Percentiles rank a stretch among this genome's conserved stretches.
Evolutionary conservation across 306 rosid genomes (phyloP).

Genomic region (Mucuna pruriens): DNA sequence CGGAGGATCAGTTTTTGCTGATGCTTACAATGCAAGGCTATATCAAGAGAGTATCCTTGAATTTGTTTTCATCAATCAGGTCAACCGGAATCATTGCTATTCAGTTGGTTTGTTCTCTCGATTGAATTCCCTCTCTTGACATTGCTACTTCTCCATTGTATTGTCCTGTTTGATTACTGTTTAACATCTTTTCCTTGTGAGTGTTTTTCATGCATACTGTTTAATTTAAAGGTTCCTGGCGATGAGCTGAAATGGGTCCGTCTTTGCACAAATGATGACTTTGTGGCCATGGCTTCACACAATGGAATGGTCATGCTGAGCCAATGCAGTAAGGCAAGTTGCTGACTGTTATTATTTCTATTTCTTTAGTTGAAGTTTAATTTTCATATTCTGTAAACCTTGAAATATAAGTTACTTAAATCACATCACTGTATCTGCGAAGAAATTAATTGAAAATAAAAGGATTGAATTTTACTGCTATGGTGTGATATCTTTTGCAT

Average conservation of each 20-base stretch:
- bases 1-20: constrained; percentile 80
- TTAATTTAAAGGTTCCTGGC: constrained; percentile 76
- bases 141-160: constrained; percentile 11
- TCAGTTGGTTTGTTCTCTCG: constrained; percentile 82
- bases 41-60: constrained; percentile 92
- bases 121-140: constrained; percentile 22
- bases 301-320: constrained; percentile 90
- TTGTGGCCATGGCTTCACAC: constrained; percentile 97
- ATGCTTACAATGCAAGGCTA: constrained; percentile 97
- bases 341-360: constrained; percentile 9
- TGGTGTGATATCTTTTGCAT: not conserved
- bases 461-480: not conserved
- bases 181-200: constrained; percentile 13
- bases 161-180: constrained; percentile 21
- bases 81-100: constrained; percentile 94
- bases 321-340: constrained; percentile 76
- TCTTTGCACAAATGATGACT: constrained; percentile 82
- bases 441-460: constrained; percentile 3
- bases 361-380: not conserved
- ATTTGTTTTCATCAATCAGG: constrained; percentile 89
- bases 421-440: not conserved
- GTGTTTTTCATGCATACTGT: constrained; percentile 38
- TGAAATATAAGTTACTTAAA: constrained; percentile 11
- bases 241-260: constrained; percentile 99
- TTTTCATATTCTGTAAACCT: not conserved